These are phyloP conservation scores for Colletotrichum godetiae DNA, from an alignment of 2,329 filamentous ascomycete genomes.

Conservation along the genomic window DNA sequence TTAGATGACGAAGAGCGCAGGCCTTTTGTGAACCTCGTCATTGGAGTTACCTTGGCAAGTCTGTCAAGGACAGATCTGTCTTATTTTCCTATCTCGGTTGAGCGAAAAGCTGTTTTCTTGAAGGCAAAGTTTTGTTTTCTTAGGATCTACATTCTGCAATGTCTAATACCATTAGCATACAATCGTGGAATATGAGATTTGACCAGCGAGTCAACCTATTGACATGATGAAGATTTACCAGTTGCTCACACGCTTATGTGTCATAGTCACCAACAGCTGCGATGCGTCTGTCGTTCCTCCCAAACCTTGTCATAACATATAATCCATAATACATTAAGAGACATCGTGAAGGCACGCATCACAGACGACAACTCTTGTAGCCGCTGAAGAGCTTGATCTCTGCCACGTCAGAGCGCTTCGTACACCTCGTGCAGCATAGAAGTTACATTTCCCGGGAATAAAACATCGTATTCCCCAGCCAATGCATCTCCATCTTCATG, in stretches of 20 bases:
- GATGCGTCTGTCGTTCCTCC: neutral
- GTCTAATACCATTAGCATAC: neutral
- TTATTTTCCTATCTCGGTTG: neutral
- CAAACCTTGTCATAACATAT: neutral
- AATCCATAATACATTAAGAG: neutral
- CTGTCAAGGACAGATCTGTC: neutral
- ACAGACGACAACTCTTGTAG: neutral
- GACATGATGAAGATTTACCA: neutral
- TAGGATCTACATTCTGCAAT: neutral
- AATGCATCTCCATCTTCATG: neutral
- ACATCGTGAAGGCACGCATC: neutral
- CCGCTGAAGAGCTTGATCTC: neutral
- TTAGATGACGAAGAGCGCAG: neutral
- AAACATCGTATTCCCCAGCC: neutral
- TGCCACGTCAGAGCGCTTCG: conserved; percentile 4
- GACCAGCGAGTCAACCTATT: neutral
- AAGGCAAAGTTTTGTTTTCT: neutral
- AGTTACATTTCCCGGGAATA: neutral
- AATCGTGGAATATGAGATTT: neutral
- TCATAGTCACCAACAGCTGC: neutral
- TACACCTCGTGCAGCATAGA: neutral
- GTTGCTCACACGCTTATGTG: neutral
- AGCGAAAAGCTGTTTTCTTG: neutral
- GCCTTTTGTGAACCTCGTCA: neutral
- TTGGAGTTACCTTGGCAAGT: neutral